Conservation (phyloP, 176 grass and related monocot genomes). For the Carex myosuroides region DNA sequence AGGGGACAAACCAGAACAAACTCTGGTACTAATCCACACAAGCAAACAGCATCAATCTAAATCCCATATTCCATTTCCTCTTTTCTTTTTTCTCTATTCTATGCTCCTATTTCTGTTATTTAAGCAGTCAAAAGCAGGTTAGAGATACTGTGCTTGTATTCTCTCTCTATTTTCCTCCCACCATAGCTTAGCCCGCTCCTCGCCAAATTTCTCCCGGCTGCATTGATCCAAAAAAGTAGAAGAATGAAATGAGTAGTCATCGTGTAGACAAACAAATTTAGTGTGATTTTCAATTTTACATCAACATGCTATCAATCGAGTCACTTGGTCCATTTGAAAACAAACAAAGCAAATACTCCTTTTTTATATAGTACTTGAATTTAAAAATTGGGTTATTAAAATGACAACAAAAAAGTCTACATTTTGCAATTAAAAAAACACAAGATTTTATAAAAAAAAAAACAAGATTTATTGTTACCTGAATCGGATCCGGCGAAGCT, state of each 20-base stretch:
- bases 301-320: not conserved
- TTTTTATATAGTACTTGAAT: not conserved
- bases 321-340: not conserved
- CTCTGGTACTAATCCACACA: constrained; percentile 6
- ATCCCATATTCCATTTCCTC: not conserved
- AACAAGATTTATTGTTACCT: constrained; percentile 26
- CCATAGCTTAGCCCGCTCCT: constrained; percentile 86
- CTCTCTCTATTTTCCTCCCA: constrained; percentile 92
- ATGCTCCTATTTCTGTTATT: constrained; percentile 15
- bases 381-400: not conserved
- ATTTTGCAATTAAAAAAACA: not conserved
- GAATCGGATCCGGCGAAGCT: constrained; percentile 87
- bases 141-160: constrained; percentile 83
- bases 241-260: not conserved
- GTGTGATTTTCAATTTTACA: not conserved
- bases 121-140: constrained; percentile 11
- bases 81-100: constrained; percentile 24
- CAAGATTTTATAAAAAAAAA: too few species aligned
- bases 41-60: not conserved
- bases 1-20: not conserved
- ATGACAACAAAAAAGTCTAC: not conserved
- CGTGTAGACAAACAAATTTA: not conserved
- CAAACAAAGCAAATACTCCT: not conserved
- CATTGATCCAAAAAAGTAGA: not conserved
- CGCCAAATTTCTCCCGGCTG: constrained; percentile 90